A percentile compares a stretch with the other conserved stretches of the same genome.
These are phyloP conservation scores for Turritis glabra DNA, from an alignment of 345 rosid genomes.

Conservation along the genomic window DNA sequence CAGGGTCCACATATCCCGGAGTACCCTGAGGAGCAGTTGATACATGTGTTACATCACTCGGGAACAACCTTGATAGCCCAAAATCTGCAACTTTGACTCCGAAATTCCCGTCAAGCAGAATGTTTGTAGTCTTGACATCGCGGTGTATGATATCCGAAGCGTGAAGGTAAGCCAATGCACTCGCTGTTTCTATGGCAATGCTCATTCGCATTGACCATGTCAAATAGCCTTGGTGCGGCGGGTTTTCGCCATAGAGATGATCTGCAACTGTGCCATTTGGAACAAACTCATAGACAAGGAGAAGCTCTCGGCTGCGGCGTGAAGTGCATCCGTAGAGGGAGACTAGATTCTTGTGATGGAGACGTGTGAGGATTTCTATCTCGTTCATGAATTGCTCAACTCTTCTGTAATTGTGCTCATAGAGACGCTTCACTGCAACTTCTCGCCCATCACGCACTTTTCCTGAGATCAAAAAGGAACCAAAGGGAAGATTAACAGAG, in stretches of 20 bases:
- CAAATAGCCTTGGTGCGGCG: constrained; percentile 35
- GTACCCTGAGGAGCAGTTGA: constrained; percentile 81
- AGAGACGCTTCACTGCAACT: constrained; percentile 72
- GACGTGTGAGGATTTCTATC: constrained; percentile 56
- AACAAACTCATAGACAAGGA: constrained; percentile 67
- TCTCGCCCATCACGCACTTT: constrained; percentile 65
- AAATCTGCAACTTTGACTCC: constrained; percentile 71
- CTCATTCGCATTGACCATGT: constrained; percentile 57
- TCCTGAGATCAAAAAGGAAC: constrained; percentile 37
- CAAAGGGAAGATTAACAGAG: neutral
- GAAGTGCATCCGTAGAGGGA: constrained; percentile 73
- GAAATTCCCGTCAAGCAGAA: constrained; percentile 58
- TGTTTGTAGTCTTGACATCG: constrained; percentile 67
- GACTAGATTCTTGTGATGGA: constrained; percentile 67
- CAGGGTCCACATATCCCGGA: constrained; percentile 71
- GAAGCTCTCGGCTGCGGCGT: constrained; percentile 51
- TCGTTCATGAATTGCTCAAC: constrained; percentile 63
- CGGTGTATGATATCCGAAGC: constrained; percentile 62
- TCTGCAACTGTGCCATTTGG: constrained; percentile 67
- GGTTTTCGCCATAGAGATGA: constrained; percentile 56
- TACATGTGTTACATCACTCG: constrained; percentile 56
- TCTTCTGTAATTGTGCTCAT: constrained; percentile 52
- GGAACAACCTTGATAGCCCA: constrained; percentile 60
- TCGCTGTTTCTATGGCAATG: constrained; percentile 66
- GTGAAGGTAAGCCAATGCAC: constrained; percentile 66